These are phyloP conservation scores for Eleusine coracana DNA, from an alignment of 176 grass and related monocot species.

Conservation along the genomic window DNA sequence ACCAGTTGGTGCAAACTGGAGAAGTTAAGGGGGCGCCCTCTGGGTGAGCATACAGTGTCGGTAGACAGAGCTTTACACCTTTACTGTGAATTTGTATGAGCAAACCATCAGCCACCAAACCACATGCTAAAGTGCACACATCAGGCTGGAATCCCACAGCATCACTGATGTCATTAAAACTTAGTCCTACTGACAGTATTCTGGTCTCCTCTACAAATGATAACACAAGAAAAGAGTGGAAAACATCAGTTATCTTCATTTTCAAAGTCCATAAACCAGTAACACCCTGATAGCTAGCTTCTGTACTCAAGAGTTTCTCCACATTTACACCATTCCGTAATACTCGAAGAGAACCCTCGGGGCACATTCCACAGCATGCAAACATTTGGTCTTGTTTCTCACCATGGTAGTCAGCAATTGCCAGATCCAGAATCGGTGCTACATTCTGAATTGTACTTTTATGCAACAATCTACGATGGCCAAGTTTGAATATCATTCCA, in stretches of 20 bases:
- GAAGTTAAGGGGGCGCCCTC: conserved; percentile 64
- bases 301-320: conserved; percentile 84
- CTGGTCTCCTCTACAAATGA: conserved; percentile 99
- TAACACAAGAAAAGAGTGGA: conserved; percentile 97
- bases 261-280: conserved; percentile 90
- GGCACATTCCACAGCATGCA: conserved; percentile 96
- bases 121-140: conserved; percentile 97
- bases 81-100: conserved; percentile 92
- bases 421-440: conserved; percentile 90
- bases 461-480: conserved; percentile 62
- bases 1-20: conserved; percentile 76
- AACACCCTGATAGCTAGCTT: conserved; percentile 85
- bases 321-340: conserved; percentile 93
- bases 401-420: conserved; percentile 84
- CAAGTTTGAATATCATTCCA: conserved; percentile 85
- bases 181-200: conserved; percentile 93
- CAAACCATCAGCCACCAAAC: conserved; percentile 76
- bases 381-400: conserved; percentile 98
- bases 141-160: conserved; percentile 81
- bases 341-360: conserved; percentile 85
- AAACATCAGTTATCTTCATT: conserved; percentile 83
- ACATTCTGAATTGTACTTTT: conserved; percentile 92
- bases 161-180: conserved; percentile 95
- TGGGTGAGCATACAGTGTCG: conserved; percentile 73
- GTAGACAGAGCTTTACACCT: conserved; percentile 92